These are phyloP conservation scores for Candida xiaguanensis DNA, from an alignment of 805 yeast species.

Conservation along the genomic window DNA sequence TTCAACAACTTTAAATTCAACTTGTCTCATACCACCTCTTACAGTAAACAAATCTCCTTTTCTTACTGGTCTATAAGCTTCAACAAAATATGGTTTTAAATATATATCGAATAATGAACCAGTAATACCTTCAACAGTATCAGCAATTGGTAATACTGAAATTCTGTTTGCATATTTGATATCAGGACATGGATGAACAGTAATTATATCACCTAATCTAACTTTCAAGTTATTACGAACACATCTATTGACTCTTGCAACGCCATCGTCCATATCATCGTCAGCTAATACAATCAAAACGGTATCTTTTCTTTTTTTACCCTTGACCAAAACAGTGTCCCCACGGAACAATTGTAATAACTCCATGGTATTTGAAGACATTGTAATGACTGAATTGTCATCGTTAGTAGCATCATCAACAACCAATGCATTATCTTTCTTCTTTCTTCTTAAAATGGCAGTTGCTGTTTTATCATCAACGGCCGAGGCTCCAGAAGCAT, in stretches of 20 bases:
- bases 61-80: conserved; percentile 97
- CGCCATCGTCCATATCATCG: conserved; percentile 95
- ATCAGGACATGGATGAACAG: conserved; percentile 95
- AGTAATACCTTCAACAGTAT: conserved; percentile 95
- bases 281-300: conserved; percentile 93
- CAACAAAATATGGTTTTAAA: conserved; percentile 96
- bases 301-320: conserved; percentile 97
- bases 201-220: conserved; percentile 87
- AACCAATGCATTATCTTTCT: conserved; percentile 91
- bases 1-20: conserved; percentile 96
- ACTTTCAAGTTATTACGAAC: conserved; percentile 94
- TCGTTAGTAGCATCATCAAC: conserved; percentile 98
- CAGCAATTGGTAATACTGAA: conserved; percentile 94
- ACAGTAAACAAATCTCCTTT: conserved; percentile 95
- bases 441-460: conserved; percentile 94
- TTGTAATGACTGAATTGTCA: conserved; percentile 94
- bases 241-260: conserved; percentile 89
- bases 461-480: conserved; percentile 82
- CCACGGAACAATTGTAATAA: conserved; percentile 93
- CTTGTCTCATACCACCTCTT: conserved; percentile 99
- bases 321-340: conserved; percentile 95
- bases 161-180: conserved; percentile 95
- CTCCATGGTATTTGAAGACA: conserved; percentile 95
- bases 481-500: conserved; percentile 62
- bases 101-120: conserved; percentile 95